These are phyloP conservation scores for Brassica incana DNA, from an alignment of 345 rosid species.

Conservation along the genomic window DNA sequence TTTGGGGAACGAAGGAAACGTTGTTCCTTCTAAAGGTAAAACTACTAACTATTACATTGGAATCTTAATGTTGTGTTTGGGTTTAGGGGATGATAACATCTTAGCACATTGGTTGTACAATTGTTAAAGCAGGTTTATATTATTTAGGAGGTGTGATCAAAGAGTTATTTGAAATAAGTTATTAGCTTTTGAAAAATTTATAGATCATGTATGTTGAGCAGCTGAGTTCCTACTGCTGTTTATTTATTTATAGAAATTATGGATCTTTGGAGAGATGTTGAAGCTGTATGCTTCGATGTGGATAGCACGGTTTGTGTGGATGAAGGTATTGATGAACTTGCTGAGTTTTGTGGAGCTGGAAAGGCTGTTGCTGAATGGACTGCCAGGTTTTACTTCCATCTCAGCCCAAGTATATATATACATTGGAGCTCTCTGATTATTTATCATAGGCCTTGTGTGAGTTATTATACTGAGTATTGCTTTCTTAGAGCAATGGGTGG, in stretches of 20 bases:
- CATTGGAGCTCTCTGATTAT: constrained; percentile 5
- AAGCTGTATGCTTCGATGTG: constrained; percentile 95
- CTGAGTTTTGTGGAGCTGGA: constrained; percentile 98
- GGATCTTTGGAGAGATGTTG: constrained; percentile 70
- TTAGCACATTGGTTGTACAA: not conserved
- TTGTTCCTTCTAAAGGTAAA: constrained; percentile 61
- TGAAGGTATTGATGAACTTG: constrained; percentile 98
- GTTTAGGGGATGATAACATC: not conserved
- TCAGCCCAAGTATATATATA: not conserved
- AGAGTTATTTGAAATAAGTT: not conserved
- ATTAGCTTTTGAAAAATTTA: not conserved
- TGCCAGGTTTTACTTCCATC: constrained; percentile 59
- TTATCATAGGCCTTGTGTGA: not conserved
- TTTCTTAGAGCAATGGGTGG: constrained; percentile 88
- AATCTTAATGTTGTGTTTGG: not conserved
- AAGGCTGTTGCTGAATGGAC: constrained; percentile 97
- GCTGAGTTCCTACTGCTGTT: constrained; percentile 29
- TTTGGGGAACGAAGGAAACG: constrained; percentile 43
- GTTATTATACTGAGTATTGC: constrained; percentile 18
- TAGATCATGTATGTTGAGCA: not conserved
- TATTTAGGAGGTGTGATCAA: not conserved
- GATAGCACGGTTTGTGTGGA: constrained; percentile 97
- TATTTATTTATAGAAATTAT: constrained; percentile 58
- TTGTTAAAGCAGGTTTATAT: not conserved
- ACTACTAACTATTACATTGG: not conserved